phyloP scores from a whole-genome alignment of 345 rosid species.

The Crucihimalaya himalaica region DNA sequence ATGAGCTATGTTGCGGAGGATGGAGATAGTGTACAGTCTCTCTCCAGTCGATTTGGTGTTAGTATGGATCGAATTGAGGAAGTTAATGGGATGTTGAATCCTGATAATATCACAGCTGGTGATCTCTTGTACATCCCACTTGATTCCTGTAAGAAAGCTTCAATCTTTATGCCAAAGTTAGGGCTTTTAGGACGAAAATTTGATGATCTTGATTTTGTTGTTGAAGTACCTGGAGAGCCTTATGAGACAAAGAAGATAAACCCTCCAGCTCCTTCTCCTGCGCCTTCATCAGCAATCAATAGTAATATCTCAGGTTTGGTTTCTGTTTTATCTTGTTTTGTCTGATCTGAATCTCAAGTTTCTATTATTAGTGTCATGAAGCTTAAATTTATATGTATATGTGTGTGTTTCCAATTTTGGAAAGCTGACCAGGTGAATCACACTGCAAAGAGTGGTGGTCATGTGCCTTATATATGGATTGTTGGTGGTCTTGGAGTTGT shows the following conservation, averaged over 20 bases:
- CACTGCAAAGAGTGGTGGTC: slow-evolving; percentile 42
- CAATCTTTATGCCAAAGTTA: background rate
- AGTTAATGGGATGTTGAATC: slow-evolving; percentile 70
- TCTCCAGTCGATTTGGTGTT: slow-evolving; percentile 88
- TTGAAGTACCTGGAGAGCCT: slow-evolving; percentile 86
- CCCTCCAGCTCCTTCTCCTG: slow-evolving; percentile 62
- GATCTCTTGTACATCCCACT: slow-evolving; percentile 74
- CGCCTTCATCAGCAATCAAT: slow-evolving; percentile 53
- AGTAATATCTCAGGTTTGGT: slow-evolving; percentile 55
- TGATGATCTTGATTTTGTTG: slow-evolving; percentile 14
- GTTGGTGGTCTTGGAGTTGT: slow-evolving; percentile 74
- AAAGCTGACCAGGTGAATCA: slow-evolving; percentile 57
- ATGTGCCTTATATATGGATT: slow-evolving; percentile 79
- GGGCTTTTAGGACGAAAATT: background rate
- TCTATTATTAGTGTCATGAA: slow-evolving; percentile 22
- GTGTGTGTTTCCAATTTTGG: slow-evolving; percentile 36
- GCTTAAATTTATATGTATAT: background rate
- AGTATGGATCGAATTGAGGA: slow-evolving; percentile 87
- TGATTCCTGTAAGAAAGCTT: slow-evolving; percentile 65
- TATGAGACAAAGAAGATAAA: slow-evolving; percentile 50
- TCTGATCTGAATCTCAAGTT: slow-evolving; percentile 11
- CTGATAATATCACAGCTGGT: slow-evolving; percentile 79
- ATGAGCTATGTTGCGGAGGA: slow-evolving; percentile 82
- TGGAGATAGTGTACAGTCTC: slow-evolving; percentile 78
- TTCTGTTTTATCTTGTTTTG: background rate